Conservation (phyloP, 1,139 yeast genomes). For the Magnusiomyces sp. region DNA sequence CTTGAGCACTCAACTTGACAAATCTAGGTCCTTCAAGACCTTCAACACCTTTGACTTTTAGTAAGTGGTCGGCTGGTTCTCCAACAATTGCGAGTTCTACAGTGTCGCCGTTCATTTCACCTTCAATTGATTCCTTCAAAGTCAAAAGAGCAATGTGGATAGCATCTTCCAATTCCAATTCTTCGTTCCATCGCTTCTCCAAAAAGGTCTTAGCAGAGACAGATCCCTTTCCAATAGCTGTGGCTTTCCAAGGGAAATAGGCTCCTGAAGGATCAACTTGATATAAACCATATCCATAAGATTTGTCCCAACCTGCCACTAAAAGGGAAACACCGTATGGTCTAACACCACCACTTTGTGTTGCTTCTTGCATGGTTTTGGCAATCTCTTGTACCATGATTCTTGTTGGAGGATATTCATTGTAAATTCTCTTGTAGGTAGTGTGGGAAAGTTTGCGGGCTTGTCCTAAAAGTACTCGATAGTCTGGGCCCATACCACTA, state of each 20-base stretch:
- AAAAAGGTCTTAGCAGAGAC: constrained; percentile 91
- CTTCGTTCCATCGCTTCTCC: constrained; percentile 97
- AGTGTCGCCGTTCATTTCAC: constrained; percentile 94
- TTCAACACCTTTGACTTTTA: constrained; percentile 82
- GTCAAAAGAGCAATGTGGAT: constrained; percentile 93
- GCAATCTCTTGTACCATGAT: constrained; percentile 93
- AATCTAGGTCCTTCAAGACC: constrained; percentile 77
- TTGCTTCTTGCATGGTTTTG: constrained; percentile 93
- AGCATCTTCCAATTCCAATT: constrained; percentile 94
- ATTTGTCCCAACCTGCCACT: constrained; percentile 90
- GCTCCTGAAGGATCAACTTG: constrained; percentile 98
- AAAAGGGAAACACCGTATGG: constrained; percentile 94
- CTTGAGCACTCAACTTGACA: constrained; percentile 76
- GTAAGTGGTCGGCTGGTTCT: constrained; percentile 67
- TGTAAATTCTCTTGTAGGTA: constrained; percentile 83
- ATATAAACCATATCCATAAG: constrained; percentile 71
- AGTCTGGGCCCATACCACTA: constrained; percentile 99
- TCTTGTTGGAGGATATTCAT: constrained; percentile 95
- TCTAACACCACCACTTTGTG: constrained; percentile 96
- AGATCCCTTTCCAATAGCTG: constrained; percentile 95
- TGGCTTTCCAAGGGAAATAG: constrained; percentile 99
- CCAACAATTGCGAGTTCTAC: constrained; percentile 89
- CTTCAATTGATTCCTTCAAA: constrained; percentile 93
- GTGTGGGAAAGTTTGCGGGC: constrained; percentile 93
- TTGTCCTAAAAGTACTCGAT: constrained; percentile 85